Base-by-base conservation (phyloP, 2,329 filamentous ascomycete genomes). In the Cadophora gregata region DNA sequence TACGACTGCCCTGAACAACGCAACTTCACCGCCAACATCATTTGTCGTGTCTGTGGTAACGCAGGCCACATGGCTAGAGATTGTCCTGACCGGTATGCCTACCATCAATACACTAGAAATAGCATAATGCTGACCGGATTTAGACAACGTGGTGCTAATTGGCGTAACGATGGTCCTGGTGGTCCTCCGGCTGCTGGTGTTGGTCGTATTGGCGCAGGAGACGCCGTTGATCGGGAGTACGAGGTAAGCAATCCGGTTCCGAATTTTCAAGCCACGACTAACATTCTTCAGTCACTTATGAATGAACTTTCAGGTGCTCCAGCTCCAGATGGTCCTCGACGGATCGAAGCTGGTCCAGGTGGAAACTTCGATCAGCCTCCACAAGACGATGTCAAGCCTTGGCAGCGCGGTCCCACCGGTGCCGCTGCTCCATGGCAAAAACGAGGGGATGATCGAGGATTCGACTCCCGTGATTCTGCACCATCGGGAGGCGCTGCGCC, bases 21-120 rank as follows among this genome's bases (percentile, higher is more conserved):
- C 78, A 99, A 99, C 82, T 98, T 91, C 81, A 99, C 96, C n/a
- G 94, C 96, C 75, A 98, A 93, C 81, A 98, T 99, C 79, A 98
- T 99, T 78, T 99, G 96, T 82, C 94, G 95, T 75, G 92, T 97
- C 75, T 99, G 96, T 82, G 96, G 96, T 73, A 97, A 98, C 78
- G 94, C 96, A 71, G 96, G 96, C 24, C 96, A 99, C 76, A 97
- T 99, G 93, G 96, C 94, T 73, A 90, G 95, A 74, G 96, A 99
- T 81, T 99, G 96, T 86, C 93, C 95, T 55, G 96, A 99, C 77
- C 87, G 96, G 78, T 73, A 66, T 31, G 71, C n/a, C 64, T 53
- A 31, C 19, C 27, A 12, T 47, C 7, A 14, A 25, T 42, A 36
- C 21, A 24, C 14, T 47, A 10, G 19, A 55, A 19, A 31, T 12